A percentile compares a stretch with the other conserved stretches of the same genome.
phyloP scores from a whole-genome alignment of 1,284 basidiomycete genomes.

The Ustilago crameri region DNA sequence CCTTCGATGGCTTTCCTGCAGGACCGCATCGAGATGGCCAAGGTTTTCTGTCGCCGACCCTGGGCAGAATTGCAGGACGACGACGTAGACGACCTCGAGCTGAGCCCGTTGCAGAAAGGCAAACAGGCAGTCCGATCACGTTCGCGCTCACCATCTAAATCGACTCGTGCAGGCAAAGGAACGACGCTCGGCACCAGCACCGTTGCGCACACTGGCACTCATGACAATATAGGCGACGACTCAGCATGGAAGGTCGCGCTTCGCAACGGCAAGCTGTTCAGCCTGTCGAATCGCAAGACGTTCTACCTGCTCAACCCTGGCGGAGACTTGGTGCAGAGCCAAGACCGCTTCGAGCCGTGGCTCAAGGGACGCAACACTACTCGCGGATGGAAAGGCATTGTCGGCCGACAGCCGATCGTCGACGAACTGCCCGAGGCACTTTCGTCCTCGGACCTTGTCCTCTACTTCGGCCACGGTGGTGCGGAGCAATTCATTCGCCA shows the following conservation, averaged over 20 bases:
- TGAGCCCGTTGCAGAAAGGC: slow-evolving; percentile 44
- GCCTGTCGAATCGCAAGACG: slow-evolving; percentile 68
- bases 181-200: slow-evolving; percentile 13
- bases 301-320: slow-evolving; percentile 92
- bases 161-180: slow-evolving; percentile 6
- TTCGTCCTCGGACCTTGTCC: slow-evolving; percentile 52
- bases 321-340: slow-evolving; percentile 85
- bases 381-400: slow-evolving; percentile 81
- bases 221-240: not conserved
- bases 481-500: slow-evolving; percentile 88
- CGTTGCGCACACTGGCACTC: not conserved
- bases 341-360: slow-evolving; percentile 84
- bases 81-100: slow-evolving; percentile 21
- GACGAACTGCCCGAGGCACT: slow-evolving; percentile 59
- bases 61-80: slow-evolving; percentile 9
- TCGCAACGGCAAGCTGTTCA: slow-evolving; percentile 49
- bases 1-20: slow-evolving; percentile 87
- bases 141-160: slow-evolving; percentile 25
- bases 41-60: slow-evolving; percentile 20
- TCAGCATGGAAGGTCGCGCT: slow-evolving; percentile 41
- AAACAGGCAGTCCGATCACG: slow-evolving; percentile 20
- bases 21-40: slow-evolving; percentile 73
- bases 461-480: slow-evolving; percentile 95
- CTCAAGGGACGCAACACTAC: slow-evolving; percentile 73
- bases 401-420: slow-evolving; percentile 74